A percentile compares a stretch with the other conserved stretches of the same genome.
Conservation (phyloP, 768 basidiomycete species). For the Lyophyllum atratum region DNA sequence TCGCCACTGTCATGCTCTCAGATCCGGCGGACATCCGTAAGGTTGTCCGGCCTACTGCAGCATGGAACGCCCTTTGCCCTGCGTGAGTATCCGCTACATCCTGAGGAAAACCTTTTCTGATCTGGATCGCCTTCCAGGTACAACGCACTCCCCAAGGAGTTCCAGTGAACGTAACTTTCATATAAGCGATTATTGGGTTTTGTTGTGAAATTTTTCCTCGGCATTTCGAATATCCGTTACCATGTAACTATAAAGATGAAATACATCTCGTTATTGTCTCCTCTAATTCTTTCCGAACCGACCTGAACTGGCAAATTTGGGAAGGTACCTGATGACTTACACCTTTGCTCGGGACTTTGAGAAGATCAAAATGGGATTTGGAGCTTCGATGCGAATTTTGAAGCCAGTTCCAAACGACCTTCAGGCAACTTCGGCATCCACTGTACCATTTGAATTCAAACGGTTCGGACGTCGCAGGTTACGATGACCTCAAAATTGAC, state of each 20-base stretch:
- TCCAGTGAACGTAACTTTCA: constrained; percentile 13
- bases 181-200: no score
- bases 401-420: no score
- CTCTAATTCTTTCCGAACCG: not conserved
- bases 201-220: not conserved
- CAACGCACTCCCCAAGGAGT: constrained; percentile 16
- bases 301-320: not conserved
- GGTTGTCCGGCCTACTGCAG: constrained; percentile 16
- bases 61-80: constrained; percentile 28
- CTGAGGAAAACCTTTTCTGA: constrained; percentile 2
- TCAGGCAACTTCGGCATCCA: no score
- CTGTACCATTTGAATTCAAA: no score
- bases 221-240: not conserved
- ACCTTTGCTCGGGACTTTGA: no score
- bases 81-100: constrained; percentile 21
- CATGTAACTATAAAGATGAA: not conserved
- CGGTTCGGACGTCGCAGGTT: no score
- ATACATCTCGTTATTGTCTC: not conserved
- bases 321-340: no score
- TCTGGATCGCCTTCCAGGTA: not conserved
- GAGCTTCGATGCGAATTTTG: no score
- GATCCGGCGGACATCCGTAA: constrained; percentile 22
- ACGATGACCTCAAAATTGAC: no score
- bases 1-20: constrained; percentile 41
- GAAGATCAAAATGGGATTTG: no score